Evolutionary conservation across 2,329 filamentous ascomycete species (phyloP).

Genomic region (Aureobasidium sp.): DNA sequence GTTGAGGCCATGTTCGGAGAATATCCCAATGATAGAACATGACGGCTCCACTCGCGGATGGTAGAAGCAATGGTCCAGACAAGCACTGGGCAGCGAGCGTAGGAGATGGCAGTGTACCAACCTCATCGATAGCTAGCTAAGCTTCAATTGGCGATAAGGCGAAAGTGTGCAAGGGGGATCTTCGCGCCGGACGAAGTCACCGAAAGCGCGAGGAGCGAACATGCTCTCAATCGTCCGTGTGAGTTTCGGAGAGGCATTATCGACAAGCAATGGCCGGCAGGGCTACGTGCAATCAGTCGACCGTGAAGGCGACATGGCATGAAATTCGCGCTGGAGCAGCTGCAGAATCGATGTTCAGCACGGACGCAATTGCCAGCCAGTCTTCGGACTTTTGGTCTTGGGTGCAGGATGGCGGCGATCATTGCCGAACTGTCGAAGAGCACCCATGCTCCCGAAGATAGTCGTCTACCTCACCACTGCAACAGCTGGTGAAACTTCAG

Average conservation of each 20-base stretch:
- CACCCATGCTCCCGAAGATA: constrained; percentile 7
- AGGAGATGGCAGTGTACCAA: constrained; percentile 5
- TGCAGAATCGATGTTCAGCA: neutral
- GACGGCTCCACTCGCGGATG: constrained; percentile 11
- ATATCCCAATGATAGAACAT: constrained; percentile 10
- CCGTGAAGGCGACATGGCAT: neutral
- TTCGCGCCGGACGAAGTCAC: constrained; percentile 4
- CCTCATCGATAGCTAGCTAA: constrained; percentile 4
- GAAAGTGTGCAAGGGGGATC: constrained; percentile 3
- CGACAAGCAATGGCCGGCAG: constrained; percentile 3
- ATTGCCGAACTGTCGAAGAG: neutral
- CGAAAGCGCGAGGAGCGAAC: constrained; percentile 11
- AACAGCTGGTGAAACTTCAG: neutral
- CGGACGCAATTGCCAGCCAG: neutral
- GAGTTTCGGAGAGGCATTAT: constrained; percentile 9
- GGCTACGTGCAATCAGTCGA: constrained; percentile 1
- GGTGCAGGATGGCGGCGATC: constrained; percentile 9
- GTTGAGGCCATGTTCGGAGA: constrained; percentile 6
- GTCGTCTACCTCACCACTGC: constrained; percentile 13
- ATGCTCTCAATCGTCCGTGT: constrained; percentile 3
- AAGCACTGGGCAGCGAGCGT: constrained; percentile 8
- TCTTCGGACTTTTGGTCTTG: constrained; percentile 13
- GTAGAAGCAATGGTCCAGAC: constrained; percentile 4
- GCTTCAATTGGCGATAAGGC: constrained; percentile 6
- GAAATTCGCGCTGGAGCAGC: neutral